Evolutionary conservation across 106 monocot genomes (phyloP), one percentile per base, ranked within the genome.

Genomic region (Vanilla planifolia): DNA sequence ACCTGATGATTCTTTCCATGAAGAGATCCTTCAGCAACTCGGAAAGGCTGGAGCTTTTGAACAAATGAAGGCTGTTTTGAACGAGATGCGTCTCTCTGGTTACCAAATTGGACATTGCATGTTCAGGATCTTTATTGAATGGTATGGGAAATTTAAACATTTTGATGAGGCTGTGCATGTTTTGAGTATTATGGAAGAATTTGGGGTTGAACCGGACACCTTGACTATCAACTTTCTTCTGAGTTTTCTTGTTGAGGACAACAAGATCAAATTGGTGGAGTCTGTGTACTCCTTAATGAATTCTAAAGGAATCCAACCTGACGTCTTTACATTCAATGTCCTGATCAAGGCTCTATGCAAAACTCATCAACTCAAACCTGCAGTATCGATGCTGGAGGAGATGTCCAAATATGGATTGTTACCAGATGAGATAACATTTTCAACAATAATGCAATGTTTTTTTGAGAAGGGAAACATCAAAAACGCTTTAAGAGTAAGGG

Each of bases 401-500:
- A 91, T 96, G 91, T 59, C 73, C 4, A 55, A 67, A 36, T 65
- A 76, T 51, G 72, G 79, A 16, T 21, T 91, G 55, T 27, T 66
- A 0, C 87, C 91, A 0, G 84, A 96, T 45, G 96, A 96, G 78
- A 81, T 83, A 39, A 91, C 90, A 4, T 90, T 91, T 66, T 91
- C 87, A 2, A 91, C 96, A 1, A 25, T 96, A 29, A 96, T 91
- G 87, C 83, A 82, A 55, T 90, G 90, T 3, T 96, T 69, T 51
- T 81, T 90, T 23, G 83, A 96, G 51, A 78, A 77, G 65, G 95
- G 81, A n/a, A 83, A 77, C 43, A 76, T 96, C 41, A 67, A 79
- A 7, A 75, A 57, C 24, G 95, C 95, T 17, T 61, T 96, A 37
- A 64, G 52, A 40, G 66, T 96, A 29, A 84, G 73, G 65, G 67